These are phyloP conservation scores for Hymenochaete sp. DNA, from an alignment of 1,284 basidiomycete genomes.

Conservation along the genomic window DNA sequence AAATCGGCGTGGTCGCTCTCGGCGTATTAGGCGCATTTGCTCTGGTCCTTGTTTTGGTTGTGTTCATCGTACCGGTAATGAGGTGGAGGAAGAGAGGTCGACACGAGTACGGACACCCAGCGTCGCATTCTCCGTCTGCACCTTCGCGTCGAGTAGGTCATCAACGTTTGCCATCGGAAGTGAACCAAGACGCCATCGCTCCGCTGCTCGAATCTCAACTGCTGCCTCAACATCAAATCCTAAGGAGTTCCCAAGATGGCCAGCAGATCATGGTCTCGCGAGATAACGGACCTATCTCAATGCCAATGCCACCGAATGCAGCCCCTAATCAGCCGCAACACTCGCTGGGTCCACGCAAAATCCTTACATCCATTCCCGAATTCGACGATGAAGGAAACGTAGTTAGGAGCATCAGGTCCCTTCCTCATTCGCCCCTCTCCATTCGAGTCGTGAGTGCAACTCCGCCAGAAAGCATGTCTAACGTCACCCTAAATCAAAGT, in stretches of 20 bases:
- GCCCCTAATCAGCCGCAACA: constrained; percentile 5
- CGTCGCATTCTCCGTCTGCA: constrained; percentile 2
- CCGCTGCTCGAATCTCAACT: constrained; percentile 13
- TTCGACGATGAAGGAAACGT: constrained; percentile 12
- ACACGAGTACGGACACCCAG: too few relatives aligned
- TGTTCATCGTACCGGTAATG: constrained; percentile 12
- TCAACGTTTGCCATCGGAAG: constrained; percentile 1
- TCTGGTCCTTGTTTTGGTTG: constrained; percentile 11
- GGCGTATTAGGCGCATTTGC: constrained; percentile 12
- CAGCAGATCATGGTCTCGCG: too few relatives aligned
- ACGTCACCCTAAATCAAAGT: too few relatives aligned
- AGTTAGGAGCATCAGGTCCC: too few relatives aligned
- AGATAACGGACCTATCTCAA: constrained; percentile 2
- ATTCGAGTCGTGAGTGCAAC: too few relatives aligned
- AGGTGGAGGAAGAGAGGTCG: constrained; percentile 9
- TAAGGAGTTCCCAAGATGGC: neutral
- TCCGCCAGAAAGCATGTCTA: too few relatives aligned
- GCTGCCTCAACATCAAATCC: too few relatives aligned
- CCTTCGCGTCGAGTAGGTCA: constrained; percentile 10
- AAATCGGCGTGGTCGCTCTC: constrained; percentile 12
- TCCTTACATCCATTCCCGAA: constrained; percentile 9
- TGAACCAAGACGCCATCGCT: constrained; percentile 1
- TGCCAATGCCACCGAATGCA: neutral
- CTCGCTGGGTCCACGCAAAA: constrained; percentile 8
- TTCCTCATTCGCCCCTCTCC: too few relatives aligned